Evolutionary conservation across 805 yeast species (phyloP).

Genomic region (Deakozyma indianensis): DNA sequence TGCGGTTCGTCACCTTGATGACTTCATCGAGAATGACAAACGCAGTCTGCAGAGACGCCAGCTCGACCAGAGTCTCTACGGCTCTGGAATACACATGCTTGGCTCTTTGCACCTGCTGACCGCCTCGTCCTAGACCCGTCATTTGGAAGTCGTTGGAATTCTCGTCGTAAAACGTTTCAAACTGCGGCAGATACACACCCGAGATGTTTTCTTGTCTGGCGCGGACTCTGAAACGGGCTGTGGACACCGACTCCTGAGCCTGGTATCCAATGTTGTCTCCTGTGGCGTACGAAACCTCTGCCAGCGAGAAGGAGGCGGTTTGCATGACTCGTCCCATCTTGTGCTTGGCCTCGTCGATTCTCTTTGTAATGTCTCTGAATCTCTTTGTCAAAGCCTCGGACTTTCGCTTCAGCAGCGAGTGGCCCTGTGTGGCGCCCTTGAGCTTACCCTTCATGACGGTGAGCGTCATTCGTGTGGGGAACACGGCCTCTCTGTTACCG

Average conservation of each 20-base stretch:
- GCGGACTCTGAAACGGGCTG: slow-evolving; percentile 76
- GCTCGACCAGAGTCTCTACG: slow-evolving; percentile 91
- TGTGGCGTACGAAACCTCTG: slow-evolving; percentile 94
- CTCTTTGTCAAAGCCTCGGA: slow-evolving; percentile 95
- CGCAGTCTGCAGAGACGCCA: slow-evolving; percentile 94
- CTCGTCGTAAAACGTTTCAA: slow-evolving; percentile 72
- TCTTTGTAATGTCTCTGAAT: slow-evolving; percentile 85
- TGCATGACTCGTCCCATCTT: slow-evolving; percentile 99
- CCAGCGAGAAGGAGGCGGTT: slow-evolving; percentile 91
- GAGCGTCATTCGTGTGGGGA: slow-evolving; percentile 95
- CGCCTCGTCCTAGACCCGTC: slow-evolving; percentile 97
- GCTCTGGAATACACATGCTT: slow-evolving; percentile 87
- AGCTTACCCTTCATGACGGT: slow-evolving; percentile 89
- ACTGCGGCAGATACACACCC: slow-evolving; percentile 89
- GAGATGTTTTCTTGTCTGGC: slow-evolving; percentile 93
- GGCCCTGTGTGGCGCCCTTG: slow-evolving; percentile 96
- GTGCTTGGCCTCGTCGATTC: slow-evolving; percentile 89
- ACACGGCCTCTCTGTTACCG: slow-evolving; percentile 80
- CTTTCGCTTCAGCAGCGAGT: slow-evolving; percentile 81
- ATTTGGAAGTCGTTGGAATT: slow-evolving; percentile 84
- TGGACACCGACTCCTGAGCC: slow-evolving; percentile 83
- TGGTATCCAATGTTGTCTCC: slow-evolving; percentile 93
- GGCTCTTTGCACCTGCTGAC: slow-evolving; percentile 94
- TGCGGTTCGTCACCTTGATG: slow-evolving; percentile 91
- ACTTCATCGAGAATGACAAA: slow-evolving; percentile 94